Base-by-base conservation (phyloP, 2,329 filamentous ascomycete genomes). In the Chrysoporthe cubensis region DNA sequence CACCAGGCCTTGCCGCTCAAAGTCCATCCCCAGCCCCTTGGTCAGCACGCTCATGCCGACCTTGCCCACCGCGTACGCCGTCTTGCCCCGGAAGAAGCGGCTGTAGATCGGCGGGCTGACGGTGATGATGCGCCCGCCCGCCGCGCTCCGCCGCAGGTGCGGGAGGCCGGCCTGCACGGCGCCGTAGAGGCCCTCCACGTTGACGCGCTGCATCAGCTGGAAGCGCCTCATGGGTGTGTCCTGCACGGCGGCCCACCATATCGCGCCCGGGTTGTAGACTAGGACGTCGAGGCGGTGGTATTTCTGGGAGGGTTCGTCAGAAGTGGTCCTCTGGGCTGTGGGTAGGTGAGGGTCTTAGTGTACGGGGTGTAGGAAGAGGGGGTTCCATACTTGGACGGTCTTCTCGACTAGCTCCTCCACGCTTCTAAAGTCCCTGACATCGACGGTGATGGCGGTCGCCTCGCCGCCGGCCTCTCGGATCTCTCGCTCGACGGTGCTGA, bases 71-170 rank as follows among this genome's bases (percentile, higher is more conserved):
- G 93, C 92, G 79, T 96, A 96, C 16, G 91, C 92, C 1, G 92
- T 92, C 84, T 96, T 96, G 13, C 93, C 93, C 32, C 91, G 81
- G 77, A 96, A 94, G 78, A 96, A 96, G 42, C 93, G 85, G 71
- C 88, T 91, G 78, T 96, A 96, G 67, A 96, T 94, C 1, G 93
- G 93, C 34, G 93, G 93, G 74, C 89, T 91, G 65, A 96, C 90
- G 65, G 96, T 91, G 58, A 96, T 81, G 70, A 96, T 87, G 37
- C 93, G 80, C 0, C 88, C 91, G 4, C 61, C 32, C 37, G 81
- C 83, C 79, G 83, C 85, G 81, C 83, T 60, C 56, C 65, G 50
- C 76, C 78, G 54, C 32, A 14, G 57, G 40, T 90, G 82, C 2
- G 92, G 92, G 26, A 96, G 82, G 2, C 84, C 80, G 5, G 89